Evolutionary conservation across 257 asterid genomes (phyloP), one percentile per base, ranked within the genome.

Genomic region (Buddleja alternifolia): DNA sequence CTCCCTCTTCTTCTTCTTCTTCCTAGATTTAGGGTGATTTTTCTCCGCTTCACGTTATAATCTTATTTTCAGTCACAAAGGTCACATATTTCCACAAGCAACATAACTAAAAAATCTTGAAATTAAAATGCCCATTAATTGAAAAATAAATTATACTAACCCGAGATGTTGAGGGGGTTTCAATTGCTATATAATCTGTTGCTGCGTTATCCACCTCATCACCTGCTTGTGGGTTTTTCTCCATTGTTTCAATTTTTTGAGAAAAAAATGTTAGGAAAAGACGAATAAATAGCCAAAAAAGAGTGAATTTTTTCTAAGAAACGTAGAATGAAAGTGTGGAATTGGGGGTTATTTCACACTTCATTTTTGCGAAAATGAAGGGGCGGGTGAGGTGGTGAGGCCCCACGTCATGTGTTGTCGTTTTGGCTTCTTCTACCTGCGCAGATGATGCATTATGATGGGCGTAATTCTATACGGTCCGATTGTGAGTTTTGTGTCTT

Each of bases 91-190:
- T 46, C 67, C 10, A 23, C 72, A 69, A 69, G 32, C 64, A 39
- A 32, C 45, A 36, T 25, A 61, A 51, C 46, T 25, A 66, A 39
- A 71, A 67, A 1, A 2, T 19, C 37, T 50, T 23, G 17, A 21
- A 8, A 37, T 19, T 16, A 46, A 57, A n/a, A 14, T 63, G 54
- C 67, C 36, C 71, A 56, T 20, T 4, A 55, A 58, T 53, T 25
- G 37, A 58, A 19, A 66, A 55, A 40, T 25, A 50, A 7, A 67
- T 11, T 0, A 25, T 14, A 8, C 48, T n/a, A 46, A 81, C 86
- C 83, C 75, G 77, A 12, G 81, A 69, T 47, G 69, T 54, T 21
- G 79, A 57, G 48, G 79, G 69, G 16, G 44, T 39, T 62, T 68
- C 80, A 66, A 44, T 66, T 55, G 66, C 46, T 7, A 12, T 70